Evolutionary conservation across 257 asterid genomes (phyloP), one percentile per base, ranked within the genome.

Genomic region (Scutellaria barbata): DNA sequence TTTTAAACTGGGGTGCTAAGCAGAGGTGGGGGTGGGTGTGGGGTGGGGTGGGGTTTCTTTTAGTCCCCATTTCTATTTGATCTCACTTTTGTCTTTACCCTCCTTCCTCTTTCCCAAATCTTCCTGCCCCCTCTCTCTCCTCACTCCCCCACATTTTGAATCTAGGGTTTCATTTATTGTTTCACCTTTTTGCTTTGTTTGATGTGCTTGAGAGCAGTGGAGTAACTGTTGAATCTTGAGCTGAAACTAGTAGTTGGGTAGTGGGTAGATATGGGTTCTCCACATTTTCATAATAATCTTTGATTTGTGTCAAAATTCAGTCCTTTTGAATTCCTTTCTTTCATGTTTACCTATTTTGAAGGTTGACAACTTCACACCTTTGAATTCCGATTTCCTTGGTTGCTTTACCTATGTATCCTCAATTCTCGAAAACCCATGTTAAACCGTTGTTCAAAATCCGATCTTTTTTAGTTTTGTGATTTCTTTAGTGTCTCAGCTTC

Each of bases 71-170:
- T 84, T 71, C 84, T 68, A 81, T 74, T 86, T 79, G 82, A 63
- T 81, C 82, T 71, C 82, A 83, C 95, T 85, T 86, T 90, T 89
- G 96, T 90, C 92, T 82, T 93, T 80, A 75, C 79, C 84, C 84
- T 79, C 79, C 78, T 80, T 67, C 83, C 80, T 56, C 87, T 83
- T 79, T 79, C 78, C 77, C 80, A 43, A 74, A 82, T 68, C 80
- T 75, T 72, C 60, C 69, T 50, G 1, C 25, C 25, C 73, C 59
- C 76, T 46, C 62, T 55, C 39, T 12, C 69, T 25, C 57, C 77
- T 37, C 81, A 17, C 81, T 69, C 82, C 43, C 66, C 71, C 65
- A 69, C 82, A 68, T 81, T 84, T 84, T 79, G 84, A 88, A 88
- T 88, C 98, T 92, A 88, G 95, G 98, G 89, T 88, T 89, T 87